Conservation (phyloP, 2,329 filamentous ascomycete genomes). For the Thelonectria olida region DNA sequence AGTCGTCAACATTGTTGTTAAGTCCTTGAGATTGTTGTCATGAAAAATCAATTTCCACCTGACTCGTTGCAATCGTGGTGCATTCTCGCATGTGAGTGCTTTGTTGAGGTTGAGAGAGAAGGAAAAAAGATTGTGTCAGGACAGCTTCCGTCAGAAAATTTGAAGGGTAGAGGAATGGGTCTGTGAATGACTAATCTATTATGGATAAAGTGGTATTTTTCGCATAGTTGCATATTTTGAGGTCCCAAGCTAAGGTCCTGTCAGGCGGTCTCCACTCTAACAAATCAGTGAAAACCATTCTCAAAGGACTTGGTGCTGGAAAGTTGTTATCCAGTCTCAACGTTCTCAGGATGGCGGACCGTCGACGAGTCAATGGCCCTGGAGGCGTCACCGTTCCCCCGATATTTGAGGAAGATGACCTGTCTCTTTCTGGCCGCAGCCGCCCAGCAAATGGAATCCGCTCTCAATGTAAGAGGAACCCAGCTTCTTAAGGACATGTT, state of each 20-base stretch:
- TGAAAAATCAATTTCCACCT: not conserved
- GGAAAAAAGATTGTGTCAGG: not conserved
- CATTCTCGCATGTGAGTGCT: not conserved
- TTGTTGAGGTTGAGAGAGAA: conserved; percentile 27
- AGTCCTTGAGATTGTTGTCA: not conserved
- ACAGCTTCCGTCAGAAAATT: conserved; percentile 30
- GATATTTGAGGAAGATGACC: conserved; percentile 67
- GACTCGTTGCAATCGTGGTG: not conserved
- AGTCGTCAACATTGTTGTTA: not conserved
- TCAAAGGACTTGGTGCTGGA: conserved; percentile 3
- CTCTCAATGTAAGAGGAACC: conserved; percentile 77
- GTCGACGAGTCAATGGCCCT: conserved; percentile 90
- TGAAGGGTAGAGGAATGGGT: conserved; percentile 28
- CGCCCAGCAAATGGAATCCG: conserved; percentile 77
- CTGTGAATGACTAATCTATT: conserved; percentile 32
- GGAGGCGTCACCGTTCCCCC: conserved; percentile 79
- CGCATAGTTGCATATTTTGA: conserved; percentile 18
- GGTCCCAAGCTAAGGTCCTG: not conserved
- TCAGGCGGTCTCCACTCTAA: conserved; percentile 11
- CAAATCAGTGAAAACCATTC: conserved; percentile 29
- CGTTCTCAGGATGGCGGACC: conserved; percentile 72
- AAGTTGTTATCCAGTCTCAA: conserved; percentile 3
- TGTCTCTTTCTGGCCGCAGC: conserved; percentile 56
- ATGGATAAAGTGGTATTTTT: conserved; percentile 12
- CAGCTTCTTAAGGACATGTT: not conserved